Conservation (phyloP, 192 early-diverging fungal genomes). For the Entomortierella chlamydospora region DNA sequence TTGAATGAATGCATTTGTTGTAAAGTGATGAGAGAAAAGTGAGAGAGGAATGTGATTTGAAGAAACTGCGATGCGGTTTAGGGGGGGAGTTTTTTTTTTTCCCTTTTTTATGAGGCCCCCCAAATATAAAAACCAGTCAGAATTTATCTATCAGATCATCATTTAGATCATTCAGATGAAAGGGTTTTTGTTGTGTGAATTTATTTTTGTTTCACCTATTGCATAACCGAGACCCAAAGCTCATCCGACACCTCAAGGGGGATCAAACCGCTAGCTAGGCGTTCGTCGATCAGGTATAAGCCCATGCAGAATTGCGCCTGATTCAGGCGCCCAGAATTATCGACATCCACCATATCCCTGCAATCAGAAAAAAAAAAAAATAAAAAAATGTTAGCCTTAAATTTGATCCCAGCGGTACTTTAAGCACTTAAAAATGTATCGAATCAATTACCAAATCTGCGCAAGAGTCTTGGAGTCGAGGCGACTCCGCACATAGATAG, state of each 20-base stretch:
- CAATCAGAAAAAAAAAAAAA: not conserved
- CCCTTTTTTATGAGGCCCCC: too few relatives aligned
- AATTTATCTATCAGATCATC: too few relatives aligned
- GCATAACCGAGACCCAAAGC: conserved; percentile 49
- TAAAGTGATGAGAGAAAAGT: not conserved
- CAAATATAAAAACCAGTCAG: too few relatives aligned
- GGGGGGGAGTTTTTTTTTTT: too few relatives aligned
- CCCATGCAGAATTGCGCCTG: conserved; percentile 59
- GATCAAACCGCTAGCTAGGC: conserved; percentile 52
- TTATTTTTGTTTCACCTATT: conserved; percentile 7
- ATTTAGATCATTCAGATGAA: too few relatives aligned
- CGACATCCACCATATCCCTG: conserved; percentile 57
- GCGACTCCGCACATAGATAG: conserved; percentile 51
- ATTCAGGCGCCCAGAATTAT: conserved; percentile 51
- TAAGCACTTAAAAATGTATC: too few relatives aligned
- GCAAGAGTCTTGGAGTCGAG: conserved; percentile 54
- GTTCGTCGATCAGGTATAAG: conserved; percentile 61
- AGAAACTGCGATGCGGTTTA: not conserved
- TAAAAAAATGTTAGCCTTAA: not conserved
- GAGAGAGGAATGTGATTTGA: not conserved
- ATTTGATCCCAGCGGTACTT: too few relatives aligned
- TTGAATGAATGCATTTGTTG: too few relatives aligned
- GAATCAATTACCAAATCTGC: conserved; percentile 56
- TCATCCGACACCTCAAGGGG: conserved; percentile 52
- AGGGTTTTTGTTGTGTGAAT: too few relatives aligned